Evolutionary conservation across 1,139 yeast species (phyloP), one percentile per base, ranked within the genome.

Genomic region (Hyphopichia wangnamkhiaoensis): DNA sequence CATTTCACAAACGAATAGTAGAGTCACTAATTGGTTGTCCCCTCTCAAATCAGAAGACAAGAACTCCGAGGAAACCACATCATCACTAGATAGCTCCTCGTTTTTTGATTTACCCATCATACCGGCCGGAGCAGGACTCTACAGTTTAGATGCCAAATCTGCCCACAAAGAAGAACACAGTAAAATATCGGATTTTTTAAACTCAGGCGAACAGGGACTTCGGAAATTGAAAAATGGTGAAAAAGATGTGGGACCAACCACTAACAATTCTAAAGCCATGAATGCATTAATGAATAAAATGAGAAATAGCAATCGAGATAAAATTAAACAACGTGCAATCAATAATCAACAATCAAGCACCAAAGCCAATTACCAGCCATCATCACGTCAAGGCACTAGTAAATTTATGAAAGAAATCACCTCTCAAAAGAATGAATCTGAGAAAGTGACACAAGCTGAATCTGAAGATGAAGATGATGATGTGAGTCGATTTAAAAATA

Each of bases 41-140:
- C 63, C 61, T 7, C 20, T 23, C 10, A 29, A 32, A 10, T n/a
- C 33, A 8, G 15, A 24, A 13, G 36, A 39, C 14, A 24, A 34
- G 10, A n/a, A n/a, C n/a, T n/a, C n/a, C n/a, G n/a, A n/a, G n/a
- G n/a, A n/a, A n/a, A n/a, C n/a, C n/a, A n/a, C n/a, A n/a, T n/a
- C n/a, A n/a, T n/a, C 38, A 20, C 37, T 40, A 27, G 33, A 49
- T 32, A 43, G 39, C 14, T 35, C 41, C 10, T 40, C 53, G 13
- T 74, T 74, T 46, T 53, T 69, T 30, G 56, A 65, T 27, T 53
- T 75, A 37, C 78, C 79, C 2, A 69, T 77, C 4, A 63, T 79
- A 1, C 65, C 72, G 13, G 67, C 55, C 41, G 84, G 83, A 0
- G 53, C 65, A 2, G 72, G 75, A 0, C 56, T 71, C 37, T 41